A percentile compares a stretch with the other conserved stretches of the same genome.
phyloP scores from a whole-genome alignment of 176 grass and related monocot genomes.

The Avena sativa region DNA sequence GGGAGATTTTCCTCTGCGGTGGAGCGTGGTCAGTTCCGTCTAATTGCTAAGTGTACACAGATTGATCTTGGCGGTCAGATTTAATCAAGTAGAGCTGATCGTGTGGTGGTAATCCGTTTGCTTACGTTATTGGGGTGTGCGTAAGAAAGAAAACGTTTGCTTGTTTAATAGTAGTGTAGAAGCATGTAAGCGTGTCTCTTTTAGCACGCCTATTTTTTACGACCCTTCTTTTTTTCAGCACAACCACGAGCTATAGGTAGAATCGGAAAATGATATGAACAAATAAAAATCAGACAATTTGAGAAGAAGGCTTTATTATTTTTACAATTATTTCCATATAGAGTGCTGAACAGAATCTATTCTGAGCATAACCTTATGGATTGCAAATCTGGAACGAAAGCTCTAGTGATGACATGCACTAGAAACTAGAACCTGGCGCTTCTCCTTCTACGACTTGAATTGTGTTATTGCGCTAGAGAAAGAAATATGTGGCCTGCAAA shows the following conservation, averaged over 20 bases:
- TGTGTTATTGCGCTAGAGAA: not conserved
- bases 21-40: too few species aligned
- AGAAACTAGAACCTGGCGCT: not conserved
- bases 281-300: not conserved
- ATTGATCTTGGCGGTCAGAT: too few species aligned
- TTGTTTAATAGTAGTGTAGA: too few species aligned
- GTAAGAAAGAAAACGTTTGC: too few species aligned
- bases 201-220: not conserved
- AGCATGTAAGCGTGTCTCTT: not conserved
- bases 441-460: not conserved
- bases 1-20: too few species aligned
- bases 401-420: not conserved
- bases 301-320: not conserved
- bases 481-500: conserved; percentile 8
- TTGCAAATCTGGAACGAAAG: not conserved
- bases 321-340: not conserved
- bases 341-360: not conserved
- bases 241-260: not conserved
- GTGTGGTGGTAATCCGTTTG: too few species aligned
- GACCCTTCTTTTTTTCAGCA: not conserved
- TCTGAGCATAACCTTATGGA: not conserved
- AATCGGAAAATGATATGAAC: not conserved
- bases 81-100: too few species aligned
- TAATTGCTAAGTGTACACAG: too few species aligned
- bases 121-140: too few species aligned